phyloP scores from a whole-genome alignment of 164 flowering plant genomes.

The Piper longum region DNA sequence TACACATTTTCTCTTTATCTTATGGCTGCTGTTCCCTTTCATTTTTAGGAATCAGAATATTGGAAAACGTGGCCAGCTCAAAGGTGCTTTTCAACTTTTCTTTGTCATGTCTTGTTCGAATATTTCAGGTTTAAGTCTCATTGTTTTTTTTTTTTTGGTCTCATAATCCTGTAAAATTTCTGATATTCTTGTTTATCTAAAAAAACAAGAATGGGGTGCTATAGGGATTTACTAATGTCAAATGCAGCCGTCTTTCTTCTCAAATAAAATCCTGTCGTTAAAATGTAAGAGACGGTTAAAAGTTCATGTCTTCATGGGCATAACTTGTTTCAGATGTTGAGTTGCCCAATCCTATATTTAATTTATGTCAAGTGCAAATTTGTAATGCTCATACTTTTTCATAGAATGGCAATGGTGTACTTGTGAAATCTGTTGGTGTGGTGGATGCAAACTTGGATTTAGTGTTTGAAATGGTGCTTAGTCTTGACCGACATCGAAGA shows the following conservation, averaged over 20 bases:
- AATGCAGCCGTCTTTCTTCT: too few relatives aligned
- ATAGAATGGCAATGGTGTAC: conserved; percentile 49
- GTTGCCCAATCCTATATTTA: neutral
- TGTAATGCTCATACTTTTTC: conserved; percentile 1
- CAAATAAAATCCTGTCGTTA: too few relatives aligned
- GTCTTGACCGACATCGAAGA: conserved; percentile 53
- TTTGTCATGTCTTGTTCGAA: neutral
- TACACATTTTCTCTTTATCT: neutral
- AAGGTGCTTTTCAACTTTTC: conserved; percentile 35
- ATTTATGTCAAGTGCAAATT: neutral
- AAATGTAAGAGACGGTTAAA: too few relatives aligned
- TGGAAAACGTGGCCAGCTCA: conserved; percentile 65
- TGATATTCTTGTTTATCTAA: too few relatives aligned
- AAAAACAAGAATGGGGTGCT: too few relatives aligned
- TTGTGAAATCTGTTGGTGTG: conserved; percentile 80
- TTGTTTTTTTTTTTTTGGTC: too few relatives aligned
- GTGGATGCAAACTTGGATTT: conserved; percentile 74
- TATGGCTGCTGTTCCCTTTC: neutral
- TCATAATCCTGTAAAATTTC: neutral
- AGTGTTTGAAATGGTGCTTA: conserved; percentile 68
- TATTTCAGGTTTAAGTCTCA: neutral
- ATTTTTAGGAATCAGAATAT: conserved; percentile 70
- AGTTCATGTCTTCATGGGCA: too few relatives aligned
- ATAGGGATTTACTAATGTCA: too few relatives aligned
- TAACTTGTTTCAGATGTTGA: neutral